Base-by-base conservation (phyloP, 2,329 filamentous ascomycete genomes). In the Orbilia blumenaviensis region DNA sequence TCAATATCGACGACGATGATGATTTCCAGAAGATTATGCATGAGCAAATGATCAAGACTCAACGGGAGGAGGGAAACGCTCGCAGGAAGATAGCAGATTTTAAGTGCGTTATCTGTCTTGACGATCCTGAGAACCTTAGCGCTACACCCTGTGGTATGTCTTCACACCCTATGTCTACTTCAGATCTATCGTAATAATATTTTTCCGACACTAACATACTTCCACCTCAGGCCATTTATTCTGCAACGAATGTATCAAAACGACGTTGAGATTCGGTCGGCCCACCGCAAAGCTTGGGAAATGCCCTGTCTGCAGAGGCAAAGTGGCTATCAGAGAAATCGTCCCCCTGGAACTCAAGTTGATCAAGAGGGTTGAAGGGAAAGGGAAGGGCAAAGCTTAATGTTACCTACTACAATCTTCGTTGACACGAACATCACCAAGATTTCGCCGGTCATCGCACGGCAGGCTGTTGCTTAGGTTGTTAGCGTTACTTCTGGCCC, bases 101-200 rank as follows among this genome's bases (percentile, higher is more conserved):
- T 16, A 79, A 78, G 36, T 81, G 80, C 52, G 79, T 80, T 23
- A 80, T 81, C 25, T 81, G 80, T 58, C 78, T 81, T 63, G 80
- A 81, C 48, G 79, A 81, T 61, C 79, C 79, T 5, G 78, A 64
- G 8, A 75, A 80, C 66, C 60, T 81, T 16, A 78, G 78, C 34
- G 77, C 78, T 44, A 81, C 80, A 18, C 63, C 79, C 21, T 81
- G 80, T 66, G 80, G 80, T 81, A 74, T 50, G 77, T 76, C 41
- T 36, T 32, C 27, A 71, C 16, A 38, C 36, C 14, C 41, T 48
- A 41, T 56, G 0, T 32, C 14, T 18, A 16, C 23, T 25, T 44
- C 27, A n/a, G n/a, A n/a, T n/a, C n/a, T n/a, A n/a, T n/a, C n/a
- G n/a, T n/a, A n/a, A n/a, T n/a, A n/a, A 32, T 32, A 66, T 38